Evolutionary conservation across 2,329 filamentous ascomycete genomes (phyloP).

Genomic region (Lachnellula hyalina): DNA sequence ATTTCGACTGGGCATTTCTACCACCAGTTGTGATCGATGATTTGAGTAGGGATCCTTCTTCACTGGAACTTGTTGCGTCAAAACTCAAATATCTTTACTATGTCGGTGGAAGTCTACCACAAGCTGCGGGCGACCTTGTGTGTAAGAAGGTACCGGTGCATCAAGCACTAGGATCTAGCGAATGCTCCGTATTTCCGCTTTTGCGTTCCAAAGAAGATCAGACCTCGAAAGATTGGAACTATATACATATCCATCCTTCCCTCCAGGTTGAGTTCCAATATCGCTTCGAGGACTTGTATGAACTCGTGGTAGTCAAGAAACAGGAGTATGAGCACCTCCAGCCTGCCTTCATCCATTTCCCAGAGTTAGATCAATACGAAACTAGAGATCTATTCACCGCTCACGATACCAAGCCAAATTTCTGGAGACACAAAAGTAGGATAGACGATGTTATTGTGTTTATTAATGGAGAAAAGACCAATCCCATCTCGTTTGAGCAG

Average conservation of each 20-base stretch:
- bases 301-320: no score
- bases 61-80: neutral
- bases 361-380: no score
- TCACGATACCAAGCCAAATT: neutral
- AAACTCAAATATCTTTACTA: neutral
- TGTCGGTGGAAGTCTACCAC: neutral
- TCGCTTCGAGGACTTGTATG: no score
- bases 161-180: neutral
- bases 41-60: neutral
- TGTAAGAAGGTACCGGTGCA: neutral
- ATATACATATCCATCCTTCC: no score
- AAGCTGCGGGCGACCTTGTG: neutral
- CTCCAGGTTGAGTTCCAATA: no score
- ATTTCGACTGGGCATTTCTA: no score
- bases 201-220: neutral
- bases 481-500: constrained; percentile 36
- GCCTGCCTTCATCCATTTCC: no score
- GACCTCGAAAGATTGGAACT: constrained; percentile 2
- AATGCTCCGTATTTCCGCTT: neutral
- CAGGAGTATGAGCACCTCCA: no score
- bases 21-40: neutral
- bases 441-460: neutral
- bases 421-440: constrained; percentile 31
- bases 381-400: neutral
- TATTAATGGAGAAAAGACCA: constrained; percentile 21